A percentile compares a stretch with the other conserved stretches of the same genome.
Conservation (phyloP, 1,284 basidiomycete genomes). For the Exobasidium rhododendri region DNA sequence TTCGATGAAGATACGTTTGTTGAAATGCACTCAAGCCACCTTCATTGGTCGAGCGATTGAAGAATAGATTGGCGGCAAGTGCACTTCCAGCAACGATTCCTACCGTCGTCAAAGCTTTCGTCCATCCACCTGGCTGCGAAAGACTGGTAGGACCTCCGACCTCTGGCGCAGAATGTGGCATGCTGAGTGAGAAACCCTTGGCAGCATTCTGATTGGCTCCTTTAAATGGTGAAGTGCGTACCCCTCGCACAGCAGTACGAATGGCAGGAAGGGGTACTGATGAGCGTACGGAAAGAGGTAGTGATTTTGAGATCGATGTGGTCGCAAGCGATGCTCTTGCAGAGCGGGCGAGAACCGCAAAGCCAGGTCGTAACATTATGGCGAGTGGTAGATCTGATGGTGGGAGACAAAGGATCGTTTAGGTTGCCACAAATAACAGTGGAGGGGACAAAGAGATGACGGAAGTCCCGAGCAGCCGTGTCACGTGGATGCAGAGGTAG, state of each 20-base stretch:
- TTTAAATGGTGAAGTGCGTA: conserved; percentile 13
- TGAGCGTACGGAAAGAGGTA: not conserved
- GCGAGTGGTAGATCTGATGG: no score
- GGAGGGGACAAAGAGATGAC: no score
- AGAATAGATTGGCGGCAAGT: conserved; percentile 48
- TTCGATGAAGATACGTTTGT: conserved; percentile 67
- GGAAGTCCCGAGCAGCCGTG: no score
- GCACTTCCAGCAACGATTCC: conserved; percentile 51
- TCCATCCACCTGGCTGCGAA: conserved; percentile 40
- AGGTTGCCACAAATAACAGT: no score
- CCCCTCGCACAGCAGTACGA: conserved; percentile 7
- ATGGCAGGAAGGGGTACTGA: not conserved
- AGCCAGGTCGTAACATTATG: conserved; percentile 11
- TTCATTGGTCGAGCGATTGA: conserved; percentile 51
- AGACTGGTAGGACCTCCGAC: conserved; percentile 37
- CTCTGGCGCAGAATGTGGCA: conserved; percentile 36
- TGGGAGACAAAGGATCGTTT: no score
- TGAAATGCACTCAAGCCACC: conserved; percentile 31
- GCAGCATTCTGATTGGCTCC: not conserved
- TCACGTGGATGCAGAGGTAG: no score
- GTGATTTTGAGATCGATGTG: not conserved
- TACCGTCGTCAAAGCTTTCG: conserved; percentile 37
- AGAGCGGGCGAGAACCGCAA: conserved; percentile 1
- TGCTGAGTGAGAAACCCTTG: conserved; percentile 2
- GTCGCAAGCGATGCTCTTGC: not conserved